A percentile compares a stretch with the other conserved stretches of the same genome.
phyloP scores from a whole-genome alignment of 1,284 basidiomycete species.

The Cryptococcus jaspeensis region DNA sequence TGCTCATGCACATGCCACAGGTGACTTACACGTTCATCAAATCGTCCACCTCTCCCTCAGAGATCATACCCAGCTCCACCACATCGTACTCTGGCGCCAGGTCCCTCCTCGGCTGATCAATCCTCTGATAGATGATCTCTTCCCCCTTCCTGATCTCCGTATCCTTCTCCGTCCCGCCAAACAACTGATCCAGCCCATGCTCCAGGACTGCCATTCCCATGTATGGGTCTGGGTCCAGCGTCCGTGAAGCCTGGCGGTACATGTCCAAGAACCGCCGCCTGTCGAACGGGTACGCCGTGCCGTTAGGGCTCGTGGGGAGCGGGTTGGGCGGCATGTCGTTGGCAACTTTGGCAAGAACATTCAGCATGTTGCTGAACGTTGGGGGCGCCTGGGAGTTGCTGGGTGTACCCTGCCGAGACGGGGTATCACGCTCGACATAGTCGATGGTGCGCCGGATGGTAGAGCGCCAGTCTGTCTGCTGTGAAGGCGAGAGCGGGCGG shows the following conservation, averaged over 20 bases:
- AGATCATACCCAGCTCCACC: constrained; percentile 4
- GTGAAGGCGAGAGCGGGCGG: too few species aligned
- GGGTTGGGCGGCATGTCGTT: constrained; percentile 17
- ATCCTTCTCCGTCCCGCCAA: background rate
- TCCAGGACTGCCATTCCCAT: constrained; percentile 20
- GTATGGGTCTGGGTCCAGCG: constrained; percentile 22
- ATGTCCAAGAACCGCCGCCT: constrained; percentile 10
- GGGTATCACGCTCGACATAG: too few species aligned
- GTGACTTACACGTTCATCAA: constrained; percentile 11
- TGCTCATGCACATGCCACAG: background rate
- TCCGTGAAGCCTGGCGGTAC: constrained; percentile 13
- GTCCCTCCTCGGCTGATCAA: constrained; percentile 22
- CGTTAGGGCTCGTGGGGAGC: constrained; percentile 2
- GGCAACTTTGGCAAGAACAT: constrained; percentile 20
- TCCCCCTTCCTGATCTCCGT: constrained; percentile 12
- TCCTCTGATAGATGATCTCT: constrained; percentile 16
- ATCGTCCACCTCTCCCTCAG: constrained; percentile 12
- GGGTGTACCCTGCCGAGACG: too few species aligned
- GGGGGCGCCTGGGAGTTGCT: too few species aligned
- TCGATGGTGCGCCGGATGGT: too few species aligned
- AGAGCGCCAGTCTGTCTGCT: too few species aligned
- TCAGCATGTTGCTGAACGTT: constrained; percentile 20
- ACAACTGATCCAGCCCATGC: constrained; percentile 14
- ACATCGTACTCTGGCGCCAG: constrained; percentile 13
- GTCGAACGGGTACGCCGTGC: constrained; percentile 8